Conservation (phyloP, 2,329 filamentous ascomycete species). For the Ceratocystis smalleyi region DNA sequence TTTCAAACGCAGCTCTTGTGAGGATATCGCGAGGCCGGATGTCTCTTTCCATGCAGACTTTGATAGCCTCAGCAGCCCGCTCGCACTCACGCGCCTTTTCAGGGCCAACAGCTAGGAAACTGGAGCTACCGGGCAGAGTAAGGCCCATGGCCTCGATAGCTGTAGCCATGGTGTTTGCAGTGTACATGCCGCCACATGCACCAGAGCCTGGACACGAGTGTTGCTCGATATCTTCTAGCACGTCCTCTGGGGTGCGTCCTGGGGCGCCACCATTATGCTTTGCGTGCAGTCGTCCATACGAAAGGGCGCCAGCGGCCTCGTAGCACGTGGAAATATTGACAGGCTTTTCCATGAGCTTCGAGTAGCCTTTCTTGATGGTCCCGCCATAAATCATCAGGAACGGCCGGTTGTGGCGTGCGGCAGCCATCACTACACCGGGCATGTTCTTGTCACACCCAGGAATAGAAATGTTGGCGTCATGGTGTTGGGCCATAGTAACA, state of each 20-base stretch:
- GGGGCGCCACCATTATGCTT: slow-evolving; percentile 45
- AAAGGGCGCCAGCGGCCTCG: slow-evolving; percentile 70
- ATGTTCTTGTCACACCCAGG: slow-evolving; percentile 97
- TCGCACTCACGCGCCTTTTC: slow-evolving; percentile 78
- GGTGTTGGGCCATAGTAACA: slow-evolving; percentile 78
- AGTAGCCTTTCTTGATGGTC: slow-evolving; percentile 78
- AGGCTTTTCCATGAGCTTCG: slow-evolving; percentile 53
- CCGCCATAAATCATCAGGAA: slow-evolving; percentile 94
- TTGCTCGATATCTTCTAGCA: slow-evolving; percentile 67
- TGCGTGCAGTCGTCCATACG: slow-evolving; percentile 62
- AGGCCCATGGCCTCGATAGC: slow-evolving; percentile 82
- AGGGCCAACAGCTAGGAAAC: slow-evolving; percentile 63
- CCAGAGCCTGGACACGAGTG: slow-evolving; percentile 53
- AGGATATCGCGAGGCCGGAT: slow-evolving; percentile 68
- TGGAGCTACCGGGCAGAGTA: slow-evolving; percentile 67
- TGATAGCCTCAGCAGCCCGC: slow-evolving; percentile 64
- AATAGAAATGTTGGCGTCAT: slow-evolving; percentile 86
- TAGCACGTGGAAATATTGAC: slow-evolving; percentile 85
- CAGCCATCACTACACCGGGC: slow-evolving; percentile 83
- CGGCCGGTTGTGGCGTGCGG: slow-evolving; percentile 78
- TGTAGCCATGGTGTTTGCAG: slow-evolving; percentile 85
- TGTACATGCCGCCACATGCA: slow-evolving; percentile 79
- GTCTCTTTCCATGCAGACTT: slow-evolving; percentile 63
- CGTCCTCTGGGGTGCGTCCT: slow-evolving; percentile 56
- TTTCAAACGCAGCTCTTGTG: slow-evolving; percentile 69